phyloP scores from a whole-genome alignment of 805 yeast genomes.

The Komagataella phaffii region DNA sequence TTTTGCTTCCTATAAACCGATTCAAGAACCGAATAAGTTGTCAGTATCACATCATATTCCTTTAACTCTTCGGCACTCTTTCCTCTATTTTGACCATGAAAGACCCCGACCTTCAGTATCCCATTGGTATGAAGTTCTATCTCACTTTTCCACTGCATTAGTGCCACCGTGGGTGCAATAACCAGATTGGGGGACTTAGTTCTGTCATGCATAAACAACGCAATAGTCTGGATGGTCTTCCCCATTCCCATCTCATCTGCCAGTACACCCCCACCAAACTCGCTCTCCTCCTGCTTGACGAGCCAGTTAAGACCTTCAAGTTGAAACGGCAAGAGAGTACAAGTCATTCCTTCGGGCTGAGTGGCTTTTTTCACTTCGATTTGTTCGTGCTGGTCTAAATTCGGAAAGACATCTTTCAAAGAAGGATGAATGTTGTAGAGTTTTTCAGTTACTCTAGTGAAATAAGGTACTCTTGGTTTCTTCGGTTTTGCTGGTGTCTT shows the following conservation, averaged over 20 bases:
- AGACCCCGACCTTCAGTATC: constrained; percentile 51
- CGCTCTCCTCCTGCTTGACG: constrained; percentile 62
- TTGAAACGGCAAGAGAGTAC: constrained; percentile 78
- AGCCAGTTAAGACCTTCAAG: constrained; percentile 91
- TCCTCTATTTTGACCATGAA: constrained; percentile 78
- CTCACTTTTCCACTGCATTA: constrained; percentile 96
- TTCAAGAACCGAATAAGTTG: constrained; percentile 89
- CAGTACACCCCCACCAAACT: constrained; percentile 77
- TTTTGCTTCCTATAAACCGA: constrained; percentile 72
- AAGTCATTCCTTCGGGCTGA: constrained; percentile 72
- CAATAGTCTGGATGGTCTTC: constrained; percentile 92
- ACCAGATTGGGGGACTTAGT: constrained; percentile 68
- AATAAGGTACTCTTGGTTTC: constrained; percentile 51
- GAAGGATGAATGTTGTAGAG: constrained; percentile 72
- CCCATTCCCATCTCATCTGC: constrained; percentile 99
- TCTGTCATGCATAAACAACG: constrained; percentile 61
- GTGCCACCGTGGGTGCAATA: constrained; percentile 96
- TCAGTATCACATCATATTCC: constrained; percentile 67
- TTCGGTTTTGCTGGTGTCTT: constrained; percentile 18
- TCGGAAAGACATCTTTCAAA: constrained; percentile 56
- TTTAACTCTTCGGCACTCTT: constrained; percentile 39
- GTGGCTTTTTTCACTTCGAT: constrained; percentile 41
- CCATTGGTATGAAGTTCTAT: constrained; percentile 76
- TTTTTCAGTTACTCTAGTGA: constrained; percentile 53
- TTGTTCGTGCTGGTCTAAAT: constrained; percentile 32